These are phyloP conservation scores for Botrytis medusae DNA, from an alignment of 2,329 filamentous ascomycete species.

Conservation along the genomic window DNA sequence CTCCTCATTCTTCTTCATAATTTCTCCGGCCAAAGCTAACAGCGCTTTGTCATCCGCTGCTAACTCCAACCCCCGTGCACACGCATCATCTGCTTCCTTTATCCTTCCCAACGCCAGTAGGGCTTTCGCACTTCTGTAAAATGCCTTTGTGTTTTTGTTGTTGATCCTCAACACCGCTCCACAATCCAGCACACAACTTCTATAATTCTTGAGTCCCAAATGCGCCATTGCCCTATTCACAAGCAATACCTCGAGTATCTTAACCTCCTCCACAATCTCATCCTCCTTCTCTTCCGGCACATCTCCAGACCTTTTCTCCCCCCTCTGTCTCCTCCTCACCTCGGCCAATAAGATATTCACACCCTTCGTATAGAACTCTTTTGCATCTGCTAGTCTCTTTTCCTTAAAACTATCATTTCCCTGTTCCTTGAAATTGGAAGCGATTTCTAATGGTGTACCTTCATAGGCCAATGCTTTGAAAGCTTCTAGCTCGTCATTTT, in stretches of 20 bases:
- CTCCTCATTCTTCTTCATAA: constrained; percentile 57
- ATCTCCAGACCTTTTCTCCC: constrained; percentile 44
- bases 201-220: constrained; percentile 84
- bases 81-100: constrained; percentile 77
- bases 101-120: constrained; percentile 77
- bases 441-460: constrained; percentile 82
- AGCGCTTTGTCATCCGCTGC: constrained; percentile 71
- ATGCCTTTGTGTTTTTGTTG: constrained; percentile 80
- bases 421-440: constrained; percentile 80
- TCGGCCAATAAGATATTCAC: constrained; percentile 68
- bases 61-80: constrained; percentile 68
- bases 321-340: constrained; percentile 54
- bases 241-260: constrained; percentile 72
- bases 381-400: constrained; percentile 76
- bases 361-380: constrained; percentile 90
- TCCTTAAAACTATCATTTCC: constrained; percentile 84
- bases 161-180: constrained; percentile 77
- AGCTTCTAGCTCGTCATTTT: constrained; percentile 82
- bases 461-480: constrained; percentile 90
- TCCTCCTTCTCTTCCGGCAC: constrained; percentile 43
- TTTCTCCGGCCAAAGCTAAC: constrained; percentile 59
- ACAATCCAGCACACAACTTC: constrained; percentile 82
- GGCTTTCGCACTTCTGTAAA: constrained; percentile 79
- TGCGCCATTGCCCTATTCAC: constrained; percentile 90
- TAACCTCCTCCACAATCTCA: constrained; percentile 51